Percentiles rank a stretch among this genome's conserved stretches.
These are phyloP conservation scores for Zygoascus meyerae DNA, from an alignment of 1,139 yeast genomes.

Conservation along the genomic window DNA sequence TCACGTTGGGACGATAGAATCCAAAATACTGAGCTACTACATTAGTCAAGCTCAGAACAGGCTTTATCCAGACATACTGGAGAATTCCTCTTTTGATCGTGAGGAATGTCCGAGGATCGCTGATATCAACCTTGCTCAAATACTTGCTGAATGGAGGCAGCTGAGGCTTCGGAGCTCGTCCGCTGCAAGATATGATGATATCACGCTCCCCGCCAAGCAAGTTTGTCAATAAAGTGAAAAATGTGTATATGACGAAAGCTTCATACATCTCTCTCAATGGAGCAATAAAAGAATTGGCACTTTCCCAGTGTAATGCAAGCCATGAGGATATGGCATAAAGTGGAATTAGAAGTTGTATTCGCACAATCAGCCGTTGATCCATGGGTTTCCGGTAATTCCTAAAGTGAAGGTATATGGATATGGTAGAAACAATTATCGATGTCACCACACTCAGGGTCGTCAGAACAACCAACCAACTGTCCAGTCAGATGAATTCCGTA, in stretches of 20 bases:
- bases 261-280: slow-evolving; percentile 88
- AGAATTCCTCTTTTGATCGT: slow-evolving; percentile 76
- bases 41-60: slow-evolving; percentile 58
- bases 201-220: slow-evolving; percentile 89
- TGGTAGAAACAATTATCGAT: slow-evolving; percentile 40
- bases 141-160: slow-evolving; percentile 52
- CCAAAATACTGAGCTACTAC: slow-evolving; percentile 49
- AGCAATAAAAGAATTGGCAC: slow-evolving; percentile 49
- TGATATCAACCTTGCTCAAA: slow-evolving; percentile 63
- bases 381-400: slow-evolving; percentile 79
- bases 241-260: slow-evolving; percentile 92
- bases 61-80: slow-evolving; percentile 95
- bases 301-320: slow-evolving; percentile 47
- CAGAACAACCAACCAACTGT: slow-evolving; percentile 11
- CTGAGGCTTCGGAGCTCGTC: slow-evolving; percentile 66
- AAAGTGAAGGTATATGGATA: slow-evolving; percentile 49
- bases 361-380: slow-evolving; percentile 77
- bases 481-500: background rate
- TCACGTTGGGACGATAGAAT: slow-evolving; percentile 41
- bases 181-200: slow-evolving; percentile 67
- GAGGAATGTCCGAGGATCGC: slow-evolving; percentile 78
- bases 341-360: slow-evolving; percentile 60
- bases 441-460: slow-evolving; percentile 24
- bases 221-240: slow-evolving; percentile 73
- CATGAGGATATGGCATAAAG: slow-evolving; percentile 51